Conservation (phyloP, 2,329 filamentous ascomycete species). For the Penicillium sp. region DNA sequence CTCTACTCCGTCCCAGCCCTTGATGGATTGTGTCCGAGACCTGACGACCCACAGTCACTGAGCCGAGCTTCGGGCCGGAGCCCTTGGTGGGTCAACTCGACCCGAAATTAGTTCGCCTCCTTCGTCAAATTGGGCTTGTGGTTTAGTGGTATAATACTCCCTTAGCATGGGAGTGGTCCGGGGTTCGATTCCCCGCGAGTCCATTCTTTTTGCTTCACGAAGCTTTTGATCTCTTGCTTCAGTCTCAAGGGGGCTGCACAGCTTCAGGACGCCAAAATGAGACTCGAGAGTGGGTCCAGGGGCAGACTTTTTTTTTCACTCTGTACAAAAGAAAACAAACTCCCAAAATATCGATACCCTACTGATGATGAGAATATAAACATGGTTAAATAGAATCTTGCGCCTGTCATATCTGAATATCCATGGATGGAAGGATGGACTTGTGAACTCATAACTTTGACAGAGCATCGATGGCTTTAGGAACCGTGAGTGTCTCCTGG, state of each 20-base stretch:
- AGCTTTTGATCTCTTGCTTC: background rate
- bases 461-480: conserved; percentile 15
- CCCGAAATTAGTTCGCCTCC: background rate
- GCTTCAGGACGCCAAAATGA: background rate
- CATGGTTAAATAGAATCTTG: background rate
- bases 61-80: conserved; percentile 3
- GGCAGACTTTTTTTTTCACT: background rate
- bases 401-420: background rate
- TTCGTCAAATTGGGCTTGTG: conserved; percentile 34
- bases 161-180: conserved; percentile 53
- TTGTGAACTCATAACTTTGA: conserved; percentile 13
- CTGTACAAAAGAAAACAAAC: background rate
- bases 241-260: too few relatives aligned
- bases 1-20: conserved; percentile 9
- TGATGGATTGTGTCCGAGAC: conserved; percentile 29
- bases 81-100: background rate
- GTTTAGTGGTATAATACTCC: conserved; percentile 53
- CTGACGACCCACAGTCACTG: background rate
- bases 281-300: background rate
- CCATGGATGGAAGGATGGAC: background rate
- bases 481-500: conserved; percentile 13
- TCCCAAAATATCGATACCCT: background rate
- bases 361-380: background rate
- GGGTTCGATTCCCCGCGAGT: conserved; percentile 54
- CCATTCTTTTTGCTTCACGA: conserved; percentile 30